A percentile compares a stretch with the other conserved stretches of the same genome.
Conservation (phyloP, 2,329 filamentous ascomycete species). For the Penicillium occitanis region DNA sequence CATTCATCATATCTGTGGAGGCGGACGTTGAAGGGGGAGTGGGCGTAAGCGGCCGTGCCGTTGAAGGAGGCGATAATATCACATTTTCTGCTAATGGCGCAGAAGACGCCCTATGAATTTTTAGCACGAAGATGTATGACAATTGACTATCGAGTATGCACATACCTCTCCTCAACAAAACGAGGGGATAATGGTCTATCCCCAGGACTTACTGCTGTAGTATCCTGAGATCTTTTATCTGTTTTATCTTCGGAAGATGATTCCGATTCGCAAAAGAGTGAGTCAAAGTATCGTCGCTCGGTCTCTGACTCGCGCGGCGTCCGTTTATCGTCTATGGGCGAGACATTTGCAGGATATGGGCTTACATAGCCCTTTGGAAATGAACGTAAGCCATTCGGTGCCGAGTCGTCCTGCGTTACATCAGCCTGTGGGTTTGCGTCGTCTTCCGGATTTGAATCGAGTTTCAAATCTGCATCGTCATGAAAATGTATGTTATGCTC, state of each 20-base stretch:
- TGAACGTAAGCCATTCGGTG: not conserved
- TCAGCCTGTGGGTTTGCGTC: not conserved
- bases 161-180: not conserved
- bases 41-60: not conserved
- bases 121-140: not conserved
- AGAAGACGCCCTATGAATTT: not conserved
- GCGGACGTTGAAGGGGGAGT: not conserved
- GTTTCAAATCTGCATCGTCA: not conserved
- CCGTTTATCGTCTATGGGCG: not conserved
- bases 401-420: not conserved
- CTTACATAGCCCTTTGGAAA: too few species aligned
- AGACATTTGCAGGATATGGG: not conserved
- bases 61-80: not conserved
- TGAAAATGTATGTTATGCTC: not conserved
- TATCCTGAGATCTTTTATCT: too few species aligned
- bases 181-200: not conserved
- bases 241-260: not conserved
- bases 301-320: not conserved
- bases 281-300: not conserved
- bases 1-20: not conserved
- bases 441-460: not conserved
- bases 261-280: not conserved
- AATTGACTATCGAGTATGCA: not conserved
- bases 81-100: not conserved
- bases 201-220: not conserved